Evolutionary conservation across 768 basidiomycete genomes (phyloP).

Genomic region (Pisolithus tinctorius): DNA sequence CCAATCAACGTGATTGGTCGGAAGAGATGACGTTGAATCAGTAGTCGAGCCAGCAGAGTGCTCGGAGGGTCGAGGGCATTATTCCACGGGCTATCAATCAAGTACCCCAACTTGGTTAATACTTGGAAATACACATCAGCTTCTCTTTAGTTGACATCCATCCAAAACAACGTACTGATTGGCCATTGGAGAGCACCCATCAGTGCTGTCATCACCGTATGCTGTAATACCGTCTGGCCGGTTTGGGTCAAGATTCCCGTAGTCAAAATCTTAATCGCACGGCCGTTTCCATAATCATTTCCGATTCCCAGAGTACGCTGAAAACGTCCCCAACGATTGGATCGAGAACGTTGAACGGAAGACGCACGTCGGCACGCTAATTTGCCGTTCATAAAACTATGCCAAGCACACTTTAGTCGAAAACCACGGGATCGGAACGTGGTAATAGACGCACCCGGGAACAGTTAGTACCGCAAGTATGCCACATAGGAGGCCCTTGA

Average conservation of each 20-base stretch:
- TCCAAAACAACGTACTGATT: slow-evolving; percentile 57
- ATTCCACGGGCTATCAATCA: slow-evolving; percentile 98
- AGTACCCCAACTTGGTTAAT: slow-evolving; percentile 91
- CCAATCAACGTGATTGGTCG: slow-evolving; percentile 95
- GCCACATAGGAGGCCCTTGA: too few species aligned
- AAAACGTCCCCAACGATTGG: slow-evolving; percentile 96
- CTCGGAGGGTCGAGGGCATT: slow-evolving; percentile 95
- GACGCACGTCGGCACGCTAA: slow-evolving; percentile 76
- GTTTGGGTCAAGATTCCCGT: slow-evolving; percentile 86
- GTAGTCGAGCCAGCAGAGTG: slow-evolving; percentile 82
- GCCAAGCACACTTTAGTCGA: slow-evolving; percentile 4
- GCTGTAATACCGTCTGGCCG: slow-evolving; percentile 83
- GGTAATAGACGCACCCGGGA: slow-evolving; percentile 62
- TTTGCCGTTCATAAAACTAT: slow-evolving; percentile 83
- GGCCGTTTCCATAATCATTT: slow-evolving; percentile 96
- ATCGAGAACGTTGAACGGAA: slow-evolving; percentile 96
- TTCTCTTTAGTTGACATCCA: background rate
- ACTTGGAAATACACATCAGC: slow-evolving; percentile 34
- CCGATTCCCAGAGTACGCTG: slow-evolving; percentile 96
- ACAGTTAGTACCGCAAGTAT: slow-evolving; percentile 60
- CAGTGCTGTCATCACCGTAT: slow-evolving; percentile 89
- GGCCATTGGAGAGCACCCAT: slow-evolving; percentile 98
- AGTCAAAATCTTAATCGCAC: slow-evolving; percentile 87
- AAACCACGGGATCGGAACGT: slow-evolving; percentile 3
- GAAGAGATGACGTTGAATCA: slow-evolving; percentile 84